phyloP scores from a whole-genome alignment of 106 monocot species.

The Phalaenopsis equestris region DNA sequence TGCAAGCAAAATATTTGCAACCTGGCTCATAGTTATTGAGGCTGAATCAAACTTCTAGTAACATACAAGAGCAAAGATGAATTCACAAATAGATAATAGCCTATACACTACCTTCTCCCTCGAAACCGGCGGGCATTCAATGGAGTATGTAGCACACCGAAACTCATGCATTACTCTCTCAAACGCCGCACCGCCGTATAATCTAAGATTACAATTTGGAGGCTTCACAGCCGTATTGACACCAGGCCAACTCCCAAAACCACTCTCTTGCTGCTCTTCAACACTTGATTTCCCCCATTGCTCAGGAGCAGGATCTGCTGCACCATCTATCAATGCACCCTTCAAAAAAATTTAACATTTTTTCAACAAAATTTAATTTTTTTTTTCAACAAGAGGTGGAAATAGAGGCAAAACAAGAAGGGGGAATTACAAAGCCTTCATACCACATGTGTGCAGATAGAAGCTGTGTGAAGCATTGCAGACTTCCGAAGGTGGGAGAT shows the following conservation, averaged over 20 bases:
- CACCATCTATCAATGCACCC: slow-evolving; percentile 85
- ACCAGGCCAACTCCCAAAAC: slow-evolving; percentile 88
- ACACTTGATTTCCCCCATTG: slow-evolving; percentile 86
- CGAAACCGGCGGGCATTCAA: slow-evolving; percentile 90
- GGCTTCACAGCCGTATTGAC: slow-evolving; percentile 50
- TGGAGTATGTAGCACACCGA: slow-evolving; percentile 84
- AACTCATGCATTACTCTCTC: slow-evolving; percentile 98
- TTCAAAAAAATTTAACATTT: slow-evolving; percentile 8
- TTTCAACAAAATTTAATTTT: neutral
- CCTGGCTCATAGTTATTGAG: slow-evolving; percentile 28
- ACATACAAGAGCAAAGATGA: neutral
- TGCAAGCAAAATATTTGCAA: slow-evolving; percentile 97
- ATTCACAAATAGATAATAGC: neutral
- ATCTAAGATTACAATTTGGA: slow-evolving; percentile 66
- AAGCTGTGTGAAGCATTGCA: slow-evolving; percentile 81
- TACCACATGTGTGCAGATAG: slow-evolving; percentile 93
- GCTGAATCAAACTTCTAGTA: neutral
- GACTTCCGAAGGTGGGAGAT: slow-evolving; percentile 69
- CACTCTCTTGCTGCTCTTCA: slow-evolving; percentile 79
- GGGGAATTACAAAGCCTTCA: neutral
- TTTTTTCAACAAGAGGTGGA: neutral
- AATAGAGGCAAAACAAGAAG: neutral
- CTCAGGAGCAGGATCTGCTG: slow-evolving; percentile 96
- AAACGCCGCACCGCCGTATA: slow-evolving; percentile 98
- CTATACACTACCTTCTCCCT: slow-evolving; percentile 66